These are phyloP conservation scores for Phytophthora citrophthora DNA, from an alignment of 352 stramenopile species.

Conservation along the genomic window DNA sequence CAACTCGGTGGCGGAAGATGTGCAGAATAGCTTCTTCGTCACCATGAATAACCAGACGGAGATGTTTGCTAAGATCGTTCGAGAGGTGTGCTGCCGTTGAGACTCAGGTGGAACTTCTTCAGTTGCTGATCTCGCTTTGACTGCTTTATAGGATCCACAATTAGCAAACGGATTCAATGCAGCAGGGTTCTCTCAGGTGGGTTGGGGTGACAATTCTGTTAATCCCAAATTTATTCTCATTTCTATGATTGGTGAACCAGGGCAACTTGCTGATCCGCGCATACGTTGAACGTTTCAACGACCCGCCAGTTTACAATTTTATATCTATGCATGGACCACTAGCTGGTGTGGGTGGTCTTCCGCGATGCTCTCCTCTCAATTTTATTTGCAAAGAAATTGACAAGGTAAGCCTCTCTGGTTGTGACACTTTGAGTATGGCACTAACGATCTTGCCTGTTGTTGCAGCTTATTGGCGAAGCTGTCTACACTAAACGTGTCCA, in stretches of 20 bases:
- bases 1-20: conserved; percentile 80
- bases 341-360: conserved; percentile 89
- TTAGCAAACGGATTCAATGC: conserved; percentile 93
- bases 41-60: conserved; percentile 93
- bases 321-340: conserved; percentile 93
- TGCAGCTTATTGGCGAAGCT: conserved; percentile 80
- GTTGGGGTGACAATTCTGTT: neutral
- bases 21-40: conserved; percentile 94
- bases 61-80: conserved; percentile 88
- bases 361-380: conserved; percentile 85
- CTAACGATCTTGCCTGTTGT: conserved; percentile 12
- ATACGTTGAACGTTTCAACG: conserved; percentile 94
- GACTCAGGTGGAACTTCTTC: neutral
- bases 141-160: conserved; percentile 64
- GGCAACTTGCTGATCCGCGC: conserved; percentile 94
- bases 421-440: neutral
- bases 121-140: conserved; percentile 5
- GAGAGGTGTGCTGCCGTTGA: conserved; percentile 40
- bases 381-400: conserved; percentile 90
- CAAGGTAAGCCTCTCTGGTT: conserved; percentile 35
- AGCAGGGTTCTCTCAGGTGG: conserved; percentile 92
- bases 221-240: neutral
- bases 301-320: conserved; percentile 91
- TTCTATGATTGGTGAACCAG: conserved; percentile 19
- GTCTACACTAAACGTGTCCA: conserved; percentile 91